Conservation (phyloP, 495 filamentous ascomycete genomes). For the Haplographium delicatum region DNA sequence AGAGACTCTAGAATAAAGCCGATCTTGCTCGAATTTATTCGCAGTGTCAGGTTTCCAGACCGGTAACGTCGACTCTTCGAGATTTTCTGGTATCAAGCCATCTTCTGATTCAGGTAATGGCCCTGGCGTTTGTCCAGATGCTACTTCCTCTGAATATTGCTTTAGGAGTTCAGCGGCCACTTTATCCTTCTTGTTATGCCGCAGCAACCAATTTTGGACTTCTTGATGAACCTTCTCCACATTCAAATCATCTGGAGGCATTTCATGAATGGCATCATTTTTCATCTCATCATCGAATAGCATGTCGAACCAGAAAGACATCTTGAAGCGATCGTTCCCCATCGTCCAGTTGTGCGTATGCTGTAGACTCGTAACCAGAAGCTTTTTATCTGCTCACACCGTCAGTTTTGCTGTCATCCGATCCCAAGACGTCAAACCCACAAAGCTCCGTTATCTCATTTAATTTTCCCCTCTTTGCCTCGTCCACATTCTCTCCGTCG, state of each 20-base stretch:
- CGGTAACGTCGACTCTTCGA: constrained; percentile 18
- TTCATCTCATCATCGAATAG: constrained; percentile 61
- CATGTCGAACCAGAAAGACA: constrained; percentile 79
- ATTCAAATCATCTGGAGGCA: constrained; percentile 25
- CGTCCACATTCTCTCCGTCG: constrained; percentile 78
- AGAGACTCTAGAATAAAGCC: constrained; percentile 47
- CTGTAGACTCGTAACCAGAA: constrained; percentile 83
- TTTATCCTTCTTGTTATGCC: constrained; percentile 18
- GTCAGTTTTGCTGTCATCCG: constrained; percentile 13
- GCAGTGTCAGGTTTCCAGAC: constrained; percentile 24
- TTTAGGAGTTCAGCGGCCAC: constrained; percentile 18
- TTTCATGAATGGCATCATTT: constrained; percentile 26
- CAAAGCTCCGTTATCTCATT: constrained; percentile 52
- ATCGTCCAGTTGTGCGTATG: constrained; percentile 89
- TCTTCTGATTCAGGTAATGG: constrained; percentile 14
- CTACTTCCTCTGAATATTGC: constrained; percentile 19
- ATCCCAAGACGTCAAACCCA: constrained; percentile 24
- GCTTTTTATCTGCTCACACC: constrained; percentile 62
- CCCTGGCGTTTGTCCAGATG: constrained; percentile 18
- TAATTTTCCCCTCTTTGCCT: constrained; percentile 41
- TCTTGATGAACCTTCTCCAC: constrained; percentile 26
- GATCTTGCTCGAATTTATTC: constrained; percentile 45
- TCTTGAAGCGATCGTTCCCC: constrained; percentile 86
- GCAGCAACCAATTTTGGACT: constrained; percentile 24
- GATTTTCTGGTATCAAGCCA: neutral